Conservation (phyloP, 2,329 filamentous ascomycete species). For the Paecilomyces niveus region DNA sequence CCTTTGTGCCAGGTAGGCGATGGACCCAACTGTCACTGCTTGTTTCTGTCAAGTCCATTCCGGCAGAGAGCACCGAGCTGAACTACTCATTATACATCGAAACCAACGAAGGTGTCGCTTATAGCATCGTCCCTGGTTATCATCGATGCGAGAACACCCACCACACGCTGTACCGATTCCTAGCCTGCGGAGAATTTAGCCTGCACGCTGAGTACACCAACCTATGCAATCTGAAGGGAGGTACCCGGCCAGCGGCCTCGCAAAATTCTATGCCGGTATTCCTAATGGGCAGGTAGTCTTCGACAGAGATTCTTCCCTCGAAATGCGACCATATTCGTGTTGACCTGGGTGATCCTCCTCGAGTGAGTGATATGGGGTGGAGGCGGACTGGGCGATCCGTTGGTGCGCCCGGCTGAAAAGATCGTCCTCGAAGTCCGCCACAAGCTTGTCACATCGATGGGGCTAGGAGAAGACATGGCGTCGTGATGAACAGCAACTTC, state of each 20-base stretch:
- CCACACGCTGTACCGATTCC: conserved; percentile 34
- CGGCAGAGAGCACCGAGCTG: conserved; percentile 43
- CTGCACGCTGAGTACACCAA: conserved; percentile 46
- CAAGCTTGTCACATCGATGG: conserved; percentile 39
- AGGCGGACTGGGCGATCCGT: conserved; percentile 42
- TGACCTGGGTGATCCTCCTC: conserved; percentile 40
- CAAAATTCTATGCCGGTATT: conserved; percentile 39
- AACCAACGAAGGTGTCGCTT: conserved; percentile 41
- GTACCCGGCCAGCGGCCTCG: conserved; percentile 38
- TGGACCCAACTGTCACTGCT: conserved; percentile 44
- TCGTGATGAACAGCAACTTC: conserved; percentile 33
- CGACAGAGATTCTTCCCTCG: conserved; percentile 31
- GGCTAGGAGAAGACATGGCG: conserved; percentile 39
- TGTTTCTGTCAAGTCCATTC: conserved; percentile 46
- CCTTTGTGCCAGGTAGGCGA: conserved; percentile 42
- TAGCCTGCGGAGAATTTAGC: conserved; percentile 40
- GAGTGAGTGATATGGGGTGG: conserved; percentile 46
- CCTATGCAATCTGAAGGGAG: conserved; percentile 44
- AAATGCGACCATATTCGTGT: conserved; percentile 45
- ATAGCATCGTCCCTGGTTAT: conserved; percentile 43
- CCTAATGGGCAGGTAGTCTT: conserved; percentile 24
- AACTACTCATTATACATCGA: conserved; percentile 44
- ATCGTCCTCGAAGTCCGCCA: conserved; percentile 43
- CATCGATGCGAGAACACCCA: conserved; percentile 45
- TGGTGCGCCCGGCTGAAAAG: conserved; percentile 35